A percentile compares a stretch with the other conserved stretches of the same genome.
Conservation (phyloP, 139 green algal species). For the Bryopsis sp. region DNA sequence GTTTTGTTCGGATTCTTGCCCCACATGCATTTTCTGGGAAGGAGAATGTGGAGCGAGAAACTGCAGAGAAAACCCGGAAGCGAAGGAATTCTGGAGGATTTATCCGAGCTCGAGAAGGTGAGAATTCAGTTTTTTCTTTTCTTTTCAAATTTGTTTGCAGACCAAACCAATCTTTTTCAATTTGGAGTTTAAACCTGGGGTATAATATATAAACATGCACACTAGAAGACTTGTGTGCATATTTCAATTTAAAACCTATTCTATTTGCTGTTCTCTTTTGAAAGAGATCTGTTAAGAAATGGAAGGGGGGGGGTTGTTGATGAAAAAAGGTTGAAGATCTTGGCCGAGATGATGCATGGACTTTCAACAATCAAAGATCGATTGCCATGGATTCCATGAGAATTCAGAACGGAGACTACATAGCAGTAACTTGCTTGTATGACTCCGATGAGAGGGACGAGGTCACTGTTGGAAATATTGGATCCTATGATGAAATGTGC, state of each 20-base stretch:
- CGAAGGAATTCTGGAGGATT: background rate
- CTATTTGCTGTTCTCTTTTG: no score
- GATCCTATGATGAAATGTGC: conserved; percentile 6
- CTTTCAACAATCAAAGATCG: background rate
- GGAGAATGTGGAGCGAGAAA: background rate
- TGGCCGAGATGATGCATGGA: background rate
- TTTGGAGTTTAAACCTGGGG: background rate
- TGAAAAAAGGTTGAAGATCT: background rate
- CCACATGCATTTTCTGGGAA: background rate
- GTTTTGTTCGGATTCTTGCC: background rate
- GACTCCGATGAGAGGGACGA: background rate
- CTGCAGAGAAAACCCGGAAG: background rate
- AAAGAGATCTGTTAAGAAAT: no score
- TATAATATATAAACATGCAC: background rate
- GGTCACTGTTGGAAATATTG: background rate
- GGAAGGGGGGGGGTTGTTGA: background rate
- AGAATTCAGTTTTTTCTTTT: background rate
- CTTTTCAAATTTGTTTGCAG: background rate
- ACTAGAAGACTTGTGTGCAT: background rate
- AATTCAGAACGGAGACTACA: background rate
- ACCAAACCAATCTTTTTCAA: background rate
- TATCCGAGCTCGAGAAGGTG: background rate
- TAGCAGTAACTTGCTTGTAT: background rate
- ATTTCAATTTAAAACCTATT: no score
- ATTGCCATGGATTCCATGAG: background rate